These are phyloP conservation scores for Colletotrichum cordylinicola DNA, from an alignment of 2,329 filamentous ascomycete species.

Conservation along the genomic window DNA sequence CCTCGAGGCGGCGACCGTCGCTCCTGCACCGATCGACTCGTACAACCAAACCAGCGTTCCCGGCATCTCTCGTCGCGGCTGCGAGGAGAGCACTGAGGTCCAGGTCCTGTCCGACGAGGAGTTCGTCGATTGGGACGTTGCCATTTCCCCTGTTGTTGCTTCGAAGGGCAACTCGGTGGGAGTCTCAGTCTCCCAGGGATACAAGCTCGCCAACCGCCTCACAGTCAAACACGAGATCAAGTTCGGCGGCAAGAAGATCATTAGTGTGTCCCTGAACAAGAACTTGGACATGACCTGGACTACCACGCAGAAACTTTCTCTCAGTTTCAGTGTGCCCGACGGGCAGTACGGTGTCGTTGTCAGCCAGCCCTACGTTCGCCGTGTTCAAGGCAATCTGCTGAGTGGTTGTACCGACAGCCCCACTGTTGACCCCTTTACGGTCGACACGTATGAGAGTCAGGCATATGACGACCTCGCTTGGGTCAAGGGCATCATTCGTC, in stretches of 20 bases:
- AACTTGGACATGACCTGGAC: slow-evolving; percentile 25
- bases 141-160: slow-evolving; percentile 38
- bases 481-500: slow-evolving; percentile 42
- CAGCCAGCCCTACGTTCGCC: slow-evolving; percentile 38
- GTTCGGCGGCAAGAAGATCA: slow-evolving; percentile 25
- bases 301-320: slow-evolving; percentile 35
- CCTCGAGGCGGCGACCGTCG: neutral
- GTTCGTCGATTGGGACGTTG: slow-evolving; percentile 45
- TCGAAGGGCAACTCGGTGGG: slow-evolving; percentile 32
- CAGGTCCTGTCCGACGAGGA: slow-evolving; percentile 27
- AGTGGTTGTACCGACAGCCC: slow-evolving; percentile 36
- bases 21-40: neutral
- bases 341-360: slow-evolving; percentile 43
- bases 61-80: slow-evolving; percentile 14
- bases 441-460: slow-evolving; percentile 37
- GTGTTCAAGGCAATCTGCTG: slow-evolving; percentile 36
- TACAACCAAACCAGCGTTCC: neutral
- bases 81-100: slow-evolving; percentile 27
- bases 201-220: slow-evolving; percentile 36
- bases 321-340: slow-evolving; percentile 34
- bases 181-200: slow-evolving; percentile 31
- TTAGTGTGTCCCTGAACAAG: slow-evolving; percentile 24
- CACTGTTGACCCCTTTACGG: slow-evolving; percentile 31
- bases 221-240: slow-evolving; percentile 23
- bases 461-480: slow-evolving; percentile 35